These are phyloP conservation scores for Arabidopsis hybrid DNA, from an alignment of 441 rosid species.

Conservation along the genomic window DNA sequence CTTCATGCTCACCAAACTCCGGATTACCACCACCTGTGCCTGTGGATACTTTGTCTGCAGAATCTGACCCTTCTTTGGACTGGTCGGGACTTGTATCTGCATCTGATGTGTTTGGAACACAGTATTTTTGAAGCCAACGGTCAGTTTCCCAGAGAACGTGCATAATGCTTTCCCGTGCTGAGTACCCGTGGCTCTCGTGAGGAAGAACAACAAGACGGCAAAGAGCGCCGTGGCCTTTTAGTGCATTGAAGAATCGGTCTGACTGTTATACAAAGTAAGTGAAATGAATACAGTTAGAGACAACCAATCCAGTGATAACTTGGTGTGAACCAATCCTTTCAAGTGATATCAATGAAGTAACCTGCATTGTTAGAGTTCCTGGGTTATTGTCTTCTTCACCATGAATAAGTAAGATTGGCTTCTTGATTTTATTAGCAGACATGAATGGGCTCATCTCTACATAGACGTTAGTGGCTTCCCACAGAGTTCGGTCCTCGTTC, in stretches of 20 bases:
- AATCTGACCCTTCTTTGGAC: slow-evolving; percentile 47
- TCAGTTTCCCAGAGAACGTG: slow-evolving; percentile 98
- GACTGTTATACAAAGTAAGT: slow-evolving; percentile 60
- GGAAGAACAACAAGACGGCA: slow-evolving; percentile 89
- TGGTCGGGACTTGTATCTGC: slow-evolving; percentile 48
- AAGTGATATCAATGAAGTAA: slow-evolving; percentile 24
- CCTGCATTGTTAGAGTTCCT: slow-evolving; percentile 99
- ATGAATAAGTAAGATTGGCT: slow-evolving; percentile 92
- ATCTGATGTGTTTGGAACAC: slow-evolving; percentile 63
- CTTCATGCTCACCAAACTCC: slow-evolving; percentile 56
- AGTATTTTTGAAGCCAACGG: slow-evolving; percentile 90
- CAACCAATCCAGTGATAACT: slow-evolving; percentile 1
- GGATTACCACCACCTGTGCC: slow-evolving; percentile 66
- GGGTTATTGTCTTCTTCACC: slow-evolving; percentile 98
- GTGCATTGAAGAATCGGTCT: slow-evolving; percentile 91
- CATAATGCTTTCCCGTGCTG: slow-evolving; percentile 95
- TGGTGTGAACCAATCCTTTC: not conserved
- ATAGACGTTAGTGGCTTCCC: slow-evolving; percentile 87
- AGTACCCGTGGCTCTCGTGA: slow-evolving; percentile 93
- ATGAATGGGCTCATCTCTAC: slow-evolving; percentile 98
- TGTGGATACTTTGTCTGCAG: slow-evolving; percentile 54
- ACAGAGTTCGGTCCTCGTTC: slow-evolving; percentile 97
- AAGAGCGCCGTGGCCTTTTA: slow-evolving; percentile 95
- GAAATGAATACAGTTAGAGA: slow-evolving; percentile 35
- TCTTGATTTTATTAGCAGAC: slow-evolving; percentile 93